Conservation (phyloP, 2,329 filamentous ascomycete species). For the Aspergillus novofumigatus region DNA sequence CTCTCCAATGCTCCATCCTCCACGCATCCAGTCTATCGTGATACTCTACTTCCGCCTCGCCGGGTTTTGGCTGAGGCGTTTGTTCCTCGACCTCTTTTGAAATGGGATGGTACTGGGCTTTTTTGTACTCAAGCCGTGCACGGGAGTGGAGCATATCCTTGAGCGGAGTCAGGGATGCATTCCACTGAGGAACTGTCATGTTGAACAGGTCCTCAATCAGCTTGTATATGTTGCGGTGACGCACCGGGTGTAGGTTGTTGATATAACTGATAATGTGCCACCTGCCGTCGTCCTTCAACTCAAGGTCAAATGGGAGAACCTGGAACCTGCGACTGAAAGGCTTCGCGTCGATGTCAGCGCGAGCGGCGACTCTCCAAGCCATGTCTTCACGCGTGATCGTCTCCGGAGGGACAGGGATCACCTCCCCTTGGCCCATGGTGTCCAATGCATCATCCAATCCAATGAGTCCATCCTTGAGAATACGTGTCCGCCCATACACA, state of each 20-base stretch:
- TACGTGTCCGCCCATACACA: constrained; percentile 28
- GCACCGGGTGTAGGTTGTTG: constrained; percentile 44
- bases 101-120: constrained; percentile 26
- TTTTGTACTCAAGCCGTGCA: constrained; percentile 27
- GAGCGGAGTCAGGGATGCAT: constrained; percentile 27
- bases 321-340: constrained; percentile 39
- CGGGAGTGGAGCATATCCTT: constrained; percentile 31
- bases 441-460: constrained; percentile 23
- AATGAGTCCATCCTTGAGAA: constrained; percentile 24
- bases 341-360: constrained; percentile 23
- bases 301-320: constrained; percentile 43
- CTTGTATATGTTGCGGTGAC: constrained; percentile 32
- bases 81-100: constrained; percentile 14
- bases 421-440: constrained; percentile 20
- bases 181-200: constrained; percentile 22
- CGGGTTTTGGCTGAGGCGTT: constrained; percentile 11
- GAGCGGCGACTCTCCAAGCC: constrained; percentile 24
- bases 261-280: constrained; percentile 41
- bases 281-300: constrained; percentile 24
- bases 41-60: constrained; percentile 21
- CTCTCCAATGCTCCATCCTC: constrained; percentile 18
- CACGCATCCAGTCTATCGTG: constrained; percentile 21
- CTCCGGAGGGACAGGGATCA: constrained; percentile 23
- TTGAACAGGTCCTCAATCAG: constrained; percentile 37
- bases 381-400: constrained; percentile 29